Evolutionary conservation across 495 filamentous ascomycete genomes (phyloP), one percentile per base, ranked within the genome.

Genomic region (Penicillium ochrochloron): DNA sequence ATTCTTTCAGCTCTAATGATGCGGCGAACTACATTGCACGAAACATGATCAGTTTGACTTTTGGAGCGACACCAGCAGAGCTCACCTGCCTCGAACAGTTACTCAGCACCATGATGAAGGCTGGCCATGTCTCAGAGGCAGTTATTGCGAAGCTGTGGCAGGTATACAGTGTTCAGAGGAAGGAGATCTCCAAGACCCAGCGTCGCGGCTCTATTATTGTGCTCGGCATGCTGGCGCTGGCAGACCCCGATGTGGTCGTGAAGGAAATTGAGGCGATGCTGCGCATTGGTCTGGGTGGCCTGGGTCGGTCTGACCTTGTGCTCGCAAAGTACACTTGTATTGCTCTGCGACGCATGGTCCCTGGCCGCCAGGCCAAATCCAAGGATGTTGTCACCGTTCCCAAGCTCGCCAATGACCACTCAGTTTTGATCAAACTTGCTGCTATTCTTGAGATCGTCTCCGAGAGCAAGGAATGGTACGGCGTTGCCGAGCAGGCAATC

Each of bases 1-100:
- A 92, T 55, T 85, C 85, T 35, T 97, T 97, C 77, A 91, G 80
- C 25, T 83, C 86, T 9, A 98, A 97, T 70, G 95, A 98, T 73
- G 86, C 93, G 11, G 95, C 95, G 27, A 98, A 95, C 75, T 98
- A 94, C 70, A 91, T 99, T 69, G 94, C 94, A 39, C 86, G 94
- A 54, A 98, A 97, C 78, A 98, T 99, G 96, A 97, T 98, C 75
- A 96, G 92, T 78, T 80, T 99, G 64, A 99, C 95, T 0, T 97
- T 97, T 74, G 94, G 93, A 17, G 92, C 93, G 5, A 96, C 93
- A 0, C 91, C 93, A 4, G 95, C 95, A 1, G 95, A 99, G 71
- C 82, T 98, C 35, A 99, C 95, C 3, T 97, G 92, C 41, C 82
- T 99, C 21, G 95, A 98, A 73, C 95, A 98, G 78, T 82, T 99